Base-by-base conservation (phyloP, 768 basidiomycete species). In the Trametes gibbosa region DNA sequence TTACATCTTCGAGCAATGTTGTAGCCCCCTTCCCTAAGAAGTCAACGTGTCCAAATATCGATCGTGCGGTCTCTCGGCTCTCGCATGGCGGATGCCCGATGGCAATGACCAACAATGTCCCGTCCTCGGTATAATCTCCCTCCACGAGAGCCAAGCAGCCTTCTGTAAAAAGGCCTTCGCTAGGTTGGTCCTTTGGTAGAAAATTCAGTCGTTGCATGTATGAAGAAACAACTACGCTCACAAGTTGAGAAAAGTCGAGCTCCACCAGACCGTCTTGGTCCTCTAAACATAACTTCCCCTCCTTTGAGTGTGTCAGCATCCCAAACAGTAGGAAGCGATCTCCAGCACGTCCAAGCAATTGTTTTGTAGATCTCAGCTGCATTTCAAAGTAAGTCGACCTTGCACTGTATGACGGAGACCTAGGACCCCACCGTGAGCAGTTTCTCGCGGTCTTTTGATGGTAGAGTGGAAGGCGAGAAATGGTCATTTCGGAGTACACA, bases 41-140 rank as follows among this genome's bases (percentile, higher is more conserved):
- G 72, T 99, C 97, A 29, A 98, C 87, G 69, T 98, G 97, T 0
- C 95, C 97, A 69, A 92, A 97, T 64, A 98, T 87, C 40, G 90
- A 92, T 92, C 93, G 81, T 16, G 96, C 87, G 2, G 83, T 85
- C 59, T 87, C 87, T 41, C 97, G 79, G 64, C 88, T 82, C 74
- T 99, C 97, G 68, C 95, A 96, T 12, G 97, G 97, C 1, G 97
- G 97, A 73, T 98, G 96, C 1, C 97, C 97, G 61, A 99, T 90
- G 19, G 95, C 97, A 62, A 94, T 84, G 6, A 98, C 92, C 63
- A 89, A 82, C 50, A 99, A 78, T 1, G 82, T 90, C 50, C 88
- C 90, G 29, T 98, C 94, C 59, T 95, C 88, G 0, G 92, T 98
- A 69, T 98, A 99, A 68, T 95, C 92, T 21, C 97, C 97, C 75